phyloP scores from a whole-genome alignment of 2,329 filamentous ascomycete genomes.

The Curvularia lunata region DNA sequence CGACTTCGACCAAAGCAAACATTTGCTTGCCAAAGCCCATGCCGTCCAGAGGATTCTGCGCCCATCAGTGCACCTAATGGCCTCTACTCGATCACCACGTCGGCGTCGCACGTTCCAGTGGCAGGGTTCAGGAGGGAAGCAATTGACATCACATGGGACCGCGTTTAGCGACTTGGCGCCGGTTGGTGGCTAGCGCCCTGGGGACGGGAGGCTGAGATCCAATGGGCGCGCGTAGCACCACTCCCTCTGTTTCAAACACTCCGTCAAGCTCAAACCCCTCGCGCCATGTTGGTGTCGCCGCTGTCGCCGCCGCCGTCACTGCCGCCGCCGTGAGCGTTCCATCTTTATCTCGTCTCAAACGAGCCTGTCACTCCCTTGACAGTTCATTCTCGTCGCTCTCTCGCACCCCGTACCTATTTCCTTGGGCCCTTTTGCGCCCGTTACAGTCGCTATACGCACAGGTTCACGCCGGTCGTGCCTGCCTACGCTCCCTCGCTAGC shows the following conservation, averaged over 20 bases:
- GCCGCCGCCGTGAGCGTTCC: slow-evolving; percentile 16
- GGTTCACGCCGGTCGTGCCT: slow-evolving; percentile 39
- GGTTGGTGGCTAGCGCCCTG: slow-evolving; percentile 15
- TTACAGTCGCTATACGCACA: slow-evolving; percentile 37
- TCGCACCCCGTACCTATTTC: slow-evolving; percentile 27
- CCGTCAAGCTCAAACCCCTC: slow-evolving; percentile 26
- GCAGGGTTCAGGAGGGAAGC: slow-evolving; percentile 10
- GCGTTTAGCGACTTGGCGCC: slow-evolving; percentile 19
- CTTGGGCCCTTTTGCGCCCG: slow-evolving; percentile 36
- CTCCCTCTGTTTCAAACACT: slow-evolving; percentile 25
- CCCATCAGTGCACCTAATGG: not conserved
- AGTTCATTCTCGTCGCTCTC: slow-evolving; percentile 44
- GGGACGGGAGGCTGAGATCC: slow-evolving; percentile 16
- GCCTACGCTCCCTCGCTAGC: slow-evolving; percentile 16
- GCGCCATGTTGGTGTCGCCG: slow-evolving; percentile 17
- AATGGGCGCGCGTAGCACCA: slow-evolving; percentile 19
- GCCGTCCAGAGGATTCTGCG: not conserved
- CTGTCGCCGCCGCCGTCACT: slow-evolving; percentile 20
- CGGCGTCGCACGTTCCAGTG: slow-evolving; percentile 1
- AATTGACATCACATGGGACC: slow-evolving; percentile 15
- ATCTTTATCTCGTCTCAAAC: slow-evolving; percentile 30
- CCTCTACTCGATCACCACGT: not conserved
- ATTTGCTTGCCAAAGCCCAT: not conserved
- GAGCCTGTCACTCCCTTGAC: slow-evolving; percentile 43
- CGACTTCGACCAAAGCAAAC: not conserved